Base-by-base conservation (phyloP, 345 rosid species). In the Bretschneidera sinensis region DNA sequence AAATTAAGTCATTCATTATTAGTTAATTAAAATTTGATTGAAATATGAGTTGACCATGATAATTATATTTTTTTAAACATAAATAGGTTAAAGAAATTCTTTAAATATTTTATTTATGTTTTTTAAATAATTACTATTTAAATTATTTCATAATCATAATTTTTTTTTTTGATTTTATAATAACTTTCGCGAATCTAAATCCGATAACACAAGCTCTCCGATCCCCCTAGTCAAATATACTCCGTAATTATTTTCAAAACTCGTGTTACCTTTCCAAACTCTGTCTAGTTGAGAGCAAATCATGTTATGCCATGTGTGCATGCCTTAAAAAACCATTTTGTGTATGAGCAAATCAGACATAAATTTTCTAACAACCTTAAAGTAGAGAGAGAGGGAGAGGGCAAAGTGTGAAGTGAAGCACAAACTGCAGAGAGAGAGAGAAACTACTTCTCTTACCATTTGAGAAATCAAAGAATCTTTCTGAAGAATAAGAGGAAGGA, bases 401-500 rank as follows among this genome's bases (percentile, higher is more conserved):
- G 61, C 54, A 54, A 65, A 67, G 72, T 72, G 76, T 67, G 66
- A 73, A 73, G 77, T 62, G 68, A 69, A 67, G 77, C 69, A 63
- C 59, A 63, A 63, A 48, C 73, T n/a, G 45, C 45, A 67, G 22
- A 47, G 51, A 60, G 63, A 58, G 72, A 62, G 62, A 23, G 50
- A 53, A 62, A 60, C 59, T 55, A 48, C 60, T 72, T 55, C 62
- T 61, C 65, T 81, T 76, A 66, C 83, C 75, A 60, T 77, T 74
- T 65, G 74, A 69, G 81, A 79, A 82, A 76, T 83, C 84, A 78
- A 78, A 72, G 87, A 76, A 86, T 84, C 90, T 82, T 80, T 81
- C 72, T 51, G 51, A 53, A 54, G 51, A 52, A 66, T 59, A 56
- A 63, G 34, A 28, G 65, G 56, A 54, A 43, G 24, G 62, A 28